Base-by-base conservation (phyloP, 805 yeast species). In the Priceomyces carsonii region DNA sequence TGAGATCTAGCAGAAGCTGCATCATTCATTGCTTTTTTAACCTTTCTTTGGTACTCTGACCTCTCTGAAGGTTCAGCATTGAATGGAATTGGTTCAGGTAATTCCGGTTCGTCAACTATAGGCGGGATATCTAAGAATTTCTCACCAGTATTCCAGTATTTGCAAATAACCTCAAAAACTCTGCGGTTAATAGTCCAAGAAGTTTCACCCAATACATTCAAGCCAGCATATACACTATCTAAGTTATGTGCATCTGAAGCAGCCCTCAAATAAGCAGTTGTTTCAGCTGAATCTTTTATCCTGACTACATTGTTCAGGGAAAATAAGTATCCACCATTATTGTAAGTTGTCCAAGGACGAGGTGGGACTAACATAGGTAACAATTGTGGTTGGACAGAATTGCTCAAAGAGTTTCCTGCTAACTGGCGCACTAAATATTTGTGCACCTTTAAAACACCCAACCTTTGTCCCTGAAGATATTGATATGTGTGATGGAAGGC, bases 361-460 rank as follows among this genome's bases (percentile, higher is more conserved):
- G 99, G 99, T 43, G 79, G 77, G 6, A 85, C 83, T 32, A 93
- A 69, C 99, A 93, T 93, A 6, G 99, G 99, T 34, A 93, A 69
- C 42, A 77, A 71, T 57, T 91, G 97, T 0, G 98, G 96, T 50
- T 80, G 86, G 4, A 85, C 78, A 1, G 85, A 71, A 33, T 82
- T 82, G 16, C 73, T 69, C 5, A 80, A 63, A 21, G 78, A 69
- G 34, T 82, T 89, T 3, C 82, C 79, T 7, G 87, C 80, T 33
- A 93, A 60, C 49, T 77, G 79, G 18, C 75, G 71, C 3, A 82
- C 75, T 33, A 93, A 71, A 8, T 75, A 71, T 42, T 77, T 77
- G 58, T 93, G 96, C 7, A 87, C 64, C 42, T 80, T 82, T 38
- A 93, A 65, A 7, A 90, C 81, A 27, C 99, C 99, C 18, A 88